These are phyloP conservation scores for Elongisporangium senticosum DNA, from an alignment of 352 stramenopile species.

Conservation along the genomic window DNA sequence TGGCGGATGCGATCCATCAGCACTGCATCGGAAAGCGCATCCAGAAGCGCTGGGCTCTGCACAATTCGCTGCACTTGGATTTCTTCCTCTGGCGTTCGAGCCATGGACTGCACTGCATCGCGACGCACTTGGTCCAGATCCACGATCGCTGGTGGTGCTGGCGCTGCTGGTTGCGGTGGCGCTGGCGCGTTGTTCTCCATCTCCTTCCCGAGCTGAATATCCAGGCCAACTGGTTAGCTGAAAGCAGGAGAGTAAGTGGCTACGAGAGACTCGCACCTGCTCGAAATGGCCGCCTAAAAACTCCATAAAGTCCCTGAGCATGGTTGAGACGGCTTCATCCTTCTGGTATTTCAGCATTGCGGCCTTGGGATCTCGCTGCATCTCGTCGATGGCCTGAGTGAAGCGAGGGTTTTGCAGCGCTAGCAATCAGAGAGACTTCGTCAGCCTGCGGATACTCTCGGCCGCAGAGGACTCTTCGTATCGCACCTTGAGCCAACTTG, in stretches of 20 bases:
- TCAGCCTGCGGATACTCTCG: background rate
- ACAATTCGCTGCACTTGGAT: slow-evolving; percentile 63
- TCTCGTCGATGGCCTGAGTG: slow-evolving; percentile 56
- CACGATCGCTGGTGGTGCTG: slow-evolving; percentile 36
- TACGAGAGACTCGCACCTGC: too few species aligned
- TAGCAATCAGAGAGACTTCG: slow-evolving; percentile 6
- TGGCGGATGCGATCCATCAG: slow-evolving; percentile 53
- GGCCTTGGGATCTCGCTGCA: slow-evolving; percentile 53
- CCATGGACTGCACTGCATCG: slow-evolving; percentile 52
- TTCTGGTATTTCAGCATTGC: slow-evolving; percentile 66
- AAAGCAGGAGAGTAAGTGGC: too few species aligned
- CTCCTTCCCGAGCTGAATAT: slow-evolving; percentile 8
- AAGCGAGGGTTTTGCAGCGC: slow-evolving; percentile 68
- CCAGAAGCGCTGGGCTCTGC: slow-evolving; percentile 54
- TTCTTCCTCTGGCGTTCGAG: slow-evolving; percentile 51
- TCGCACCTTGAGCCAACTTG: slow-evolving; percentile 45
- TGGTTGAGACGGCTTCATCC: slow-evolving; percentile 45
- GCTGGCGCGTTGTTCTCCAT: slow-evolving; percentile 29
- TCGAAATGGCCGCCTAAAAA: slow-evolving; percentile 74
- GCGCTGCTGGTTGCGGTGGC: slow-evolving; percentile 7
- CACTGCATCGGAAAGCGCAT: slow-evolving; percentile 42
- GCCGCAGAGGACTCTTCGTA: background rate
- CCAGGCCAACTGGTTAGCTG: background rate
- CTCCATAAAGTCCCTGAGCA: slow-evolving; percentile 67
- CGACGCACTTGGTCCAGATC: slow-evolving; percentile 50